A percentile compares a stretch with the other conserved stretches of the same genome.
Conservation (phyloP, 106 monocot genomes). For the Hemerocallis citrina region DNA sequence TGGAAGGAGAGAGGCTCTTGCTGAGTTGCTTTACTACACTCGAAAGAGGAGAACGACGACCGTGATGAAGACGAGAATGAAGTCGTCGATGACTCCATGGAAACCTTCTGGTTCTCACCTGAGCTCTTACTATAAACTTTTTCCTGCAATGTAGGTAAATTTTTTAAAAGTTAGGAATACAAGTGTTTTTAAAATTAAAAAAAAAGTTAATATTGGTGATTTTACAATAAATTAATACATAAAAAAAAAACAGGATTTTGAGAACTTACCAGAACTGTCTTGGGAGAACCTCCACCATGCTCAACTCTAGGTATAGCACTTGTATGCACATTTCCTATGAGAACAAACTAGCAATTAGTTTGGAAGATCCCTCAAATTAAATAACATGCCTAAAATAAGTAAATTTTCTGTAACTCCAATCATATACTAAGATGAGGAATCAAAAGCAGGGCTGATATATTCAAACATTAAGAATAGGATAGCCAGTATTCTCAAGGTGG, state of each 20-base stretch:
- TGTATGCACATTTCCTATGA: constrained; percentile 21
- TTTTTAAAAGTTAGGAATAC: too few species aligned
- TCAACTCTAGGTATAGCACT: constrained; percentile 26
- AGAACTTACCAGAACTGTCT: constrained; percentile 36
- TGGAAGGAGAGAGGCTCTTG: constrained; percentile 29
- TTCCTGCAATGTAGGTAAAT: too few species aligned
- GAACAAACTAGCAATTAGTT: not conserved
- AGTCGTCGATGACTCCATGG: constrained; percentile 51
- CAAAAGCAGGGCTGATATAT: too few species aligned
- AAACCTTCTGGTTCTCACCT: constrained; percentile 49
- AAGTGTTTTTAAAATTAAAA: too few species aligned
- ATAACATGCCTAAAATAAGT: too few species aligned
- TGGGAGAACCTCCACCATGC: constrained; percentile 14
- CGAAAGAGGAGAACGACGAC: constrained; percentile 84
- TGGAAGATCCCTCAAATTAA: too few species aligned
- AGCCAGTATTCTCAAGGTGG: too few species aligned
- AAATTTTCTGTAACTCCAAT: too few species aligned
- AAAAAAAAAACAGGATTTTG: not conserved
- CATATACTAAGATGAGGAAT: too few species aligned
- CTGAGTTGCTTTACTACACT: constrained; percentile 47
- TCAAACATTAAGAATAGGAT: too few species aligned
- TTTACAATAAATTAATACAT: not conserved
- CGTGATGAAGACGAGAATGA: constrained; percentile 76
- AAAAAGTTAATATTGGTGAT: too few species aligned
- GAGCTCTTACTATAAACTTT: constrained; percentile 45